Evolutionary conservation across 2,329 filamentous ascomycete species (phyloP).

Genomic region (Lachnellula occidentalis): DNA sequence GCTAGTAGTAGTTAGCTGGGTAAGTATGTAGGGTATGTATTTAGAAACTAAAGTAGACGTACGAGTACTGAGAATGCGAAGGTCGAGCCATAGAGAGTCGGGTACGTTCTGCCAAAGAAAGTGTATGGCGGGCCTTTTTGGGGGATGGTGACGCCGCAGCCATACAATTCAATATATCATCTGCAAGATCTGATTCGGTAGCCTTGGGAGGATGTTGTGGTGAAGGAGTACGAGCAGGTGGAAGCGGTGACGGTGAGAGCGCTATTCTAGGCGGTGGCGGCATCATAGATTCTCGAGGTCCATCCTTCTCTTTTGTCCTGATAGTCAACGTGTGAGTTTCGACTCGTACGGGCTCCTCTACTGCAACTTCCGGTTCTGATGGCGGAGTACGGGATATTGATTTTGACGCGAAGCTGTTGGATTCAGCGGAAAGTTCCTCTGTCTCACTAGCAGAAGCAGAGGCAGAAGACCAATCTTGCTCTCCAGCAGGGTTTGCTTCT

Average conservation of each 20-base stretch:
- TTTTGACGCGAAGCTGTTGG: conserved; percentile 15
- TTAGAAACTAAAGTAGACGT: conserved; percentile 13
- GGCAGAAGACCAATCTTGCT: conserved; percentile 23
- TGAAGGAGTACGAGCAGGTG: conserved; percentile 4
- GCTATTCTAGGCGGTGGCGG: neutral
- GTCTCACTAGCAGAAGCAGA: conserved; percentile 14
- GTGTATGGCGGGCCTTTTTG: conserved; percentile 47
- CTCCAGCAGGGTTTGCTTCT: conserved; percentile 1
- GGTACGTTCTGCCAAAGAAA: conserved; percentile 72
- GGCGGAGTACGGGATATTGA: conserved; percentile 20
- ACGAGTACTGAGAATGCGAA: conserved; percentile 34
- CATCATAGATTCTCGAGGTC: neutral
- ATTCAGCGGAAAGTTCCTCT: conserved; percentile 12
- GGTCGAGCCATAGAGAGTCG: conserved; percentile 71
- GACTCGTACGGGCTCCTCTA: neutral
- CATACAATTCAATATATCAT: conserved; percentile 52
- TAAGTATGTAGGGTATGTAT: neutral
- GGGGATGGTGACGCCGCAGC: conserved; percentile 53
- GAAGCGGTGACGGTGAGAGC: conserved; percentile 8
- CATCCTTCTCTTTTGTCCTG: neutral
- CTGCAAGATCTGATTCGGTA: conserved; percentile 40
- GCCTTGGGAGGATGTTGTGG: conserved; percentile 4
- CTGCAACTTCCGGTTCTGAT: conserved; percentile 5
- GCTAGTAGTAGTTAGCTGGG: neutral
- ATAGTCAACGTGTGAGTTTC: neutral